Percentiles rank a stretch among this genome's conserved stretches.
phyloP scores from a whole-genome alignment of 176 grass and related monocot genomes.

The Raddia distichophylla region DNA sequence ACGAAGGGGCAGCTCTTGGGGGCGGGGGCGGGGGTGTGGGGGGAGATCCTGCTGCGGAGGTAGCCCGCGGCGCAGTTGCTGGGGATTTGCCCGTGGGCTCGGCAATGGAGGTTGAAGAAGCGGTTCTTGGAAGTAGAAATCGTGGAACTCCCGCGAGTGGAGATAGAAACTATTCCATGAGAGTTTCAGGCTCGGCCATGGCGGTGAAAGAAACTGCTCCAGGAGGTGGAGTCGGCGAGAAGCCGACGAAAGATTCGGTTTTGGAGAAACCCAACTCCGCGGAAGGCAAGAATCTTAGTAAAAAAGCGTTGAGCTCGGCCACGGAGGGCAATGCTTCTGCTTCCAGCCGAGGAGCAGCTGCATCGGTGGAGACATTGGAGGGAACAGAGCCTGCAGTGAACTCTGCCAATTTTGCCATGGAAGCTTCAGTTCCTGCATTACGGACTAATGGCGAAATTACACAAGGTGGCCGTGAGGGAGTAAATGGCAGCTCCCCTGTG shows the following conservation, averaged over 20 bases:
- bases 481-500: conserved; percentile 31
- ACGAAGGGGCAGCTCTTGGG: background rate
- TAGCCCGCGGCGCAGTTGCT: background rate
- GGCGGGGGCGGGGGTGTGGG: background rate
- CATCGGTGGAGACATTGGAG: conserved; percentile 26
- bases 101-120: conserved; percentile 1
- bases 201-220: conserved; percentile 3
- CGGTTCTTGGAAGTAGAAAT: background rate
- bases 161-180: conserved; percentile 35
- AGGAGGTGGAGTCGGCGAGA: background rate
- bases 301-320: background rate
- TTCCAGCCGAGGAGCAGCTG: background rate
- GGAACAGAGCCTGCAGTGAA: background rate
- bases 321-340: background rate
- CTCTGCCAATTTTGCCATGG: conserved; percentile 21
- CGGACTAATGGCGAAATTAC: conserved; percentile 4
- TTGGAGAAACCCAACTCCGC: conserved; percentile 6
- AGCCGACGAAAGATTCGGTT: conserved; percentile 25
- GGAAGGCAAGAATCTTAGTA: conserved; percentile 21
- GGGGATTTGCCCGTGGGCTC: conserved; percentile 36
- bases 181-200: conserved; percentile 17
- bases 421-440: conserved; percentile 36
- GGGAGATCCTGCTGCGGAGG: background rate
- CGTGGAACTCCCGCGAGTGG: conserved; percentile 15
- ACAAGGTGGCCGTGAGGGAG: conserved; percentile 13